Base-by-base conservation (phyloP, 495 filamentous ascomycete genomes). In the Penicillium mononematosum region DNA sequence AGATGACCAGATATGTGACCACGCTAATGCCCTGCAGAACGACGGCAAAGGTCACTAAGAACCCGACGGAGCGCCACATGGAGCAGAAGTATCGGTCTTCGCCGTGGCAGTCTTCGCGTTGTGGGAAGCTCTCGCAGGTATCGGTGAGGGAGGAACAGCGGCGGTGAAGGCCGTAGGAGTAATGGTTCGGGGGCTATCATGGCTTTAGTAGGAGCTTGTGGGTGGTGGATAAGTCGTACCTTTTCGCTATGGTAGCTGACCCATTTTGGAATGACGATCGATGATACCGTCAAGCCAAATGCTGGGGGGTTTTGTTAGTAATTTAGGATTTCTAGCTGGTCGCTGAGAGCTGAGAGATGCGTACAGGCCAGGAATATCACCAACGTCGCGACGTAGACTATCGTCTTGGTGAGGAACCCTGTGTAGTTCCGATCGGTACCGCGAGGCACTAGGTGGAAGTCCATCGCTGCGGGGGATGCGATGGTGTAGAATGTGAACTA, bases 21-120 rank as follows among this genome's bases (percentile, higher is more conserved):
- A 95, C 67, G 43, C 83, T 85, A 50, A 87, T 88, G 17, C 89
- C 80, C 73, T 96, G 84, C 29, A 92, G 60, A 38, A 96, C 83
- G 34, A 90, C 79, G 24, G 88, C 82, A 60, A 96, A 88, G 51
- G 82, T 87, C 83, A 96, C 90, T 51, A 96, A 74, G 69, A 96
- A 96, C 10, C 88, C 91, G 53, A 90, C 84, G 42, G 85, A 87
- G 32, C 89, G 83, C 93, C 93, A 98, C 83, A 95, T 88, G 58
- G 84, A 87, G 74, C 93, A 96, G 78, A 98, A 96, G 71, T 85
- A 83, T 29, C 85, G 81, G 65, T 89, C 82, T 46, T 78, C 76
- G 62, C 82, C 85, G 59, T 84, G 80, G 74, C 87, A 91, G 72
- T 90, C 88, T 46, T 83, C 78, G 57, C 79, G 73, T 56, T 76